These are phyloP conservation scores for Arabidopsis suecica DNA, from an alignment of 345 rosid species.

Conservation along the genomic window DNA sequence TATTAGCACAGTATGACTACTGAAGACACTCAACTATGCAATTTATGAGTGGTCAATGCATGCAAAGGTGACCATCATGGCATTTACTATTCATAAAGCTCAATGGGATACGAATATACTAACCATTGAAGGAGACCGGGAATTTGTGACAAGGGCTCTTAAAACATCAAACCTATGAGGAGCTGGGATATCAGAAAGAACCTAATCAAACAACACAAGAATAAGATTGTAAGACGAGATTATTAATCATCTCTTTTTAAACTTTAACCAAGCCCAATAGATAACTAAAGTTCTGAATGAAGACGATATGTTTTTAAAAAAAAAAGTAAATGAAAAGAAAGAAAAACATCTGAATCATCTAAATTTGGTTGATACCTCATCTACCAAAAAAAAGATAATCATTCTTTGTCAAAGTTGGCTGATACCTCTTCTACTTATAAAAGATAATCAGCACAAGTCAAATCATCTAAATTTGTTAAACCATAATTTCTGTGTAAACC, in stretches of 20 bases:
- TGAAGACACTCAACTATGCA: conserved; percentile 18
- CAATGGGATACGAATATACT: conserved; percentile 19
- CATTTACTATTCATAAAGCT: conserved; percentile 5
- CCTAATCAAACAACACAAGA: conserved; percentile 51
- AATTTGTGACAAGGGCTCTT: conserved; percentile 61
- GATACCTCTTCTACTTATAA: background rate
- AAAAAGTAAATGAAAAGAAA: background rate
- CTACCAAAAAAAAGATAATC: background rate
- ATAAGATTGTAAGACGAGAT: conserved; percentile 17
- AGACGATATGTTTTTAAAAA: background rate
- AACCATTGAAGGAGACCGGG: conserved; percentile 88
- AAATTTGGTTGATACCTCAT: conserved; percentile 4
- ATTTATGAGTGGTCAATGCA: conserved; percentile 22
- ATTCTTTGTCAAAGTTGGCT: conserved; percentile 1
- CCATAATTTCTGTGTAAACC: background rate
- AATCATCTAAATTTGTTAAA: conserved; percentile 1
- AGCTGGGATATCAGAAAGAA: conserved; percentile 75
- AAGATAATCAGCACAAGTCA: background rate
- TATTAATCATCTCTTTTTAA: background rate
- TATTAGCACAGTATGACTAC: conserved; percentile 10
- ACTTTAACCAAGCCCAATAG: background rate
- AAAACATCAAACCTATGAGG: conserved; percentile 64
- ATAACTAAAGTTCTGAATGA: background rate
- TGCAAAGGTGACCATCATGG: conserved; percentile 7
- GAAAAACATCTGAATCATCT: background rate